Conservation (phyloP, 2,329 filamentous ascomycete species). For the Amylocarpus encephaloides region DNA sequence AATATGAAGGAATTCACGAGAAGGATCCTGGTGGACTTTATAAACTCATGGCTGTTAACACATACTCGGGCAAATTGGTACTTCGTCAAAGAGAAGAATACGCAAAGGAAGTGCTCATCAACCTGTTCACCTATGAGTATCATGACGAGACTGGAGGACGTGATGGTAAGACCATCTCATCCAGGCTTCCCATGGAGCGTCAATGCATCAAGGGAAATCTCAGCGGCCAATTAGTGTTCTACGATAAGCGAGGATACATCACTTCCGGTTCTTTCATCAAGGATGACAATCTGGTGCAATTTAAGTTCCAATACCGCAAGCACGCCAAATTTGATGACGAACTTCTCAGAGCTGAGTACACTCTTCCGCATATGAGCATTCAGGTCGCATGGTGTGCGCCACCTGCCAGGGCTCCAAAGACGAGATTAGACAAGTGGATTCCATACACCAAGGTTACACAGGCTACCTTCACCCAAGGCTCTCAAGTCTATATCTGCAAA, state of each 20-base stretch:
- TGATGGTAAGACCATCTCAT: conserved; percentile 10
- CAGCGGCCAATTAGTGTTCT: conserved; percentile 38
- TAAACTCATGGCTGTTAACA: conserved; percentile 39
- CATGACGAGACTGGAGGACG: conserved; percentile 28
- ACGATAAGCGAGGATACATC: conserved; percentile 46
- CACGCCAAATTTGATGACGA: conserved; percentile 46
- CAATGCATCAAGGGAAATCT: conserved; percentile 40
- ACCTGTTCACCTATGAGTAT: conserved; percentile 45
- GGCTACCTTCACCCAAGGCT: conserved; percentile 46
- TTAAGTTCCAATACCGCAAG: conserved; percentile 49
- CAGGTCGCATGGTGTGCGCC: conserved; percentile 47
- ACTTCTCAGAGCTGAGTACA: conserved; percentile 46
- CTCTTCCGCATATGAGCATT: conserved; percentile 44
- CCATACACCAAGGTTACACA: conserved; percentile 47
- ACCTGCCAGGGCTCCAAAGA: conserved; percentile 40
- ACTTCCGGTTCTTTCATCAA: conserved; percentile 46
- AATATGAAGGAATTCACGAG: conserved; percentile 25
- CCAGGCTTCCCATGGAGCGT: conserved; percentile 37
- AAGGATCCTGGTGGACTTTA: conserved; percentile 38
- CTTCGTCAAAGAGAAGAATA: conserved; percentile 30
- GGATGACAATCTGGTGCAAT: conserved; percentile 44
- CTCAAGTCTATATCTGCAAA: conserved; percentile 45
- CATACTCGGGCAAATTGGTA: conserved; percentile 41
- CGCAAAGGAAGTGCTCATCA: conserved; percentile 34
- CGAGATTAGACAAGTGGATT: conserved; percentile 46